Percentiles rank a stretch among this genome's conserved stretches.
phyloP scores from a whole-genome alignment of 1,284 basidiomycete genomes.

The Ceratobasidium sp. region DNA sequence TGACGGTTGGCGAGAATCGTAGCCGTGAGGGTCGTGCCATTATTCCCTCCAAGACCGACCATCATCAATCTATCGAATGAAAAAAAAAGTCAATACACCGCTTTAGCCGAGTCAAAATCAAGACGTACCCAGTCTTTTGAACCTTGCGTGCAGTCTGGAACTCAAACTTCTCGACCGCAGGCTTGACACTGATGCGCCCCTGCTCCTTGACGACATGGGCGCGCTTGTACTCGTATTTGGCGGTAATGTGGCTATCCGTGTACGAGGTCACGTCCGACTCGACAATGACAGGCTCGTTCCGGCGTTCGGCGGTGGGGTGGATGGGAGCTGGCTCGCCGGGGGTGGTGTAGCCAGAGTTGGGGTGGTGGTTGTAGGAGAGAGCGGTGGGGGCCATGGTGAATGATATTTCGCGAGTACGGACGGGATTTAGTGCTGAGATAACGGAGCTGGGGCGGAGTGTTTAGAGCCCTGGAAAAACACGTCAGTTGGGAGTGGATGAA shows the following conservation, averaged over 20 bases:
- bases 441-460: constrained; percentile 34
- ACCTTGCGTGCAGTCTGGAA: constrained; percentile 92
- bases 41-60: constrained; percentile 97
- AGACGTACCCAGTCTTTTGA: constrained; percentile 86
- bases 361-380: constrained; percentile 44
- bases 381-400: constrained; percentile 31
- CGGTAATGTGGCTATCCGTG: constrained; percentile 80
- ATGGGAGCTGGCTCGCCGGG: constrained; percentile 62
- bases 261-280: constrained; percentile 85
- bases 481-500: neutral
- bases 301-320: constrained; percentile 86
- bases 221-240: constrained; percentile 85
- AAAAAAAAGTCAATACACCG: constrained; percentile 35
- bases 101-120: neutral
- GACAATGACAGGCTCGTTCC: constrained; percentile 79
- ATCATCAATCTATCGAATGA: constrained; percentile 94
- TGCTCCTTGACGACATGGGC: constrained; percentile 71
- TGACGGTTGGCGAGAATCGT: constrained; percentile 97
- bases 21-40: constrained; percentile 93
- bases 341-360: constrained; percentile 61
- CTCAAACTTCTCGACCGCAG: constrained; percentile 80
- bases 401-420: neutral
- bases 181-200: constrained; percentile 76
- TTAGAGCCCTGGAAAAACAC: constrained; percentile 20
- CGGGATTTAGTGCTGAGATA: constrained; percentile 28